Evolutionary conservation across 352 stramenopile species (phyloP), one percentile per base, ranked within the genome.

Genomic region (Pythium sukuiense): DNA sequence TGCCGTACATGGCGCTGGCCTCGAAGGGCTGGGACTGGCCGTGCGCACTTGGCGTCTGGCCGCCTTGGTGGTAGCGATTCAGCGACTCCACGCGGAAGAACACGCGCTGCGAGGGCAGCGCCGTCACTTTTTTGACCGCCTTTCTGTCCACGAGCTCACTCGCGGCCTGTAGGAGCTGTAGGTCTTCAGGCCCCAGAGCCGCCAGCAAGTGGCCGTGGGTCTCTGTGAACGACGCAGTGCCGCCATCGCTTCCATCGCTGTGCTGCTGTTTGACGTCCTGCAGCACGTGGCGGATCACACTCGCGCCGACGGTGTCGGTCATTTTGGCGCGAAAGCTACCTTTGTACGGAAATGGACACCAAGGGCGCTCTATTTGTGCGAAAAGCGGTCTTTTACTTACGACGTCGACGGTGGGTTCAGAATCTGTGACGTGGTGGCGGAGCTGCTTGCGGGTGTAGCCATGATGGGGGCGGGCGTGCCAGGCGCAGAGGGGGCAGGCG

Each of bases 11-110:
- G 57, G 81, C 72, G 26, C 62, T 72, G 2, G 61, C 65, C 20
- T 89, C 80, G 13, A 88, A 81, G 9, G 78, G 68, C 46, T 88
- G 71, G 35, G 79, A 84, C 27, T 68, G 35, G 52, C 30, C 45
- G 30, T 33, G 45, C 16, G 37, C 6, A 33, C 1, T 6, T 2
- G 45, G n/a, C 14, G 43, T 6, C 7, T 52, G n/a, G 37, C 37
- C 37, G 18, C 45, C n/a, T 16, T 61, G 52, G 11, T 74, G 74
- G 69, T 81, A 90, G 11, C 81, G 83, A 35, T 76, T 83, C n/a
- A 88, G 76, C 39, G 83, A 91, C 29, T 85, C 76, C 18, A 91
- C 79, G 37, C 83, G 83, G 70, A 80, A 91, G 70, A 91, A 91
- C 16, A 24, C 57, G 46, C 80, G 77, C 37, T 65, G 50, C 11